phyloP scores from a whole-genome alignment of 768 basidiomycete genomes.

The Russula griseocarnosa region DNA sequence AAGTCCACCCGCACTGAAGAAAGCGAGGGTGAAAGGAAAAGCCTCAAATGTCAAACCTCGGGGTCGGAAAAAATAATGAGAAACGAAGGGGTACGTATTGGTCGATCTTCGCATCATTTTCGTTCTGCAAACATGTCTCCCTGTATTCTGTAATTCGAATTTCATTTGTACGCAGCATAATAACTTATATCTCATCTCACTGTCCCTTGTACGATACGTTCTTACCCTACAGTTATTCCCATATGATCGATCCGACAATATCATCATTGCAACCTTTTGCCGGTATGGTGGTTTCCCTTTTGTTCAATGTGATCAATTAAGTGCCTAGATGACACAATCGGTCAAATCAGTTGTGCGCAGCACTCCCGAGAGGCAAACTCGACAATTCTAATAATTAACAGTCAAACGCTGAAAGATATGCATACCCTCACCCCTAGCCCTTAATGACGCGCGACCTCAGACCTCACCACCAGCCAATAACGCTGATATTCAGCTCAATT shows the following conservation, averaged over 20 bases:
- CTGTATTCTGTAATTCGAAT: background rate
- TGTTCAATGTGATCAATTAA: no score
- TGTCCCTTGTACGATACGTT: background rate
- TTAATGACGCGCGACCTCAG: no score
- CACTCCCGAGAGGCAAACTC: no score
- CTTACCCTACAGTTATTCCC: background rate
- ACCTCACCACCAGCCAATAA: no score
- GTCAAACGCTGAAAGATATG: no score
- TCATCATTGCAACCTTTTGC: background rate
- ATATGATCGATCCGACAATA: background rate
- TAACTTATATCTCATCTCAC: background rate
- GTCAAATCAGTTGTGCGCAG: no score
- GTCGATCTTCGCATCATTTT: background rate
- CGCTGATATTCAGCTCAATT: no score
- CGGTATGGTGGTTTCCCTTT: background rate
- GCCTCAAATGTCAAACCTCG: conserved; percentile 29
- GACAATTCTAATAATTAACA: no score
- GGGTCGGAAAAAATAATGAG: conserved; percentile 28
- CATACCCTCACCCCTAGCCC: no score
- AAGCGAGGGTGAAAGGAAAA: conserved; percentile 28
- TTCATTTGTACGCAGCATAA: background rate
- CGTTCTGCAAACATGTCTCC: background rate
- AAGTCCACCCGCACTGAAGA: conserved; percentile 30
- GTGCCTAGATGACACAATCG: no score
- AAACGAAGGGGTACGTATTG: background rate